phyloP scores from a whole-genome alignment of 176 grass and related monocot genomes.

The Pontederia crassipes region DNA sequence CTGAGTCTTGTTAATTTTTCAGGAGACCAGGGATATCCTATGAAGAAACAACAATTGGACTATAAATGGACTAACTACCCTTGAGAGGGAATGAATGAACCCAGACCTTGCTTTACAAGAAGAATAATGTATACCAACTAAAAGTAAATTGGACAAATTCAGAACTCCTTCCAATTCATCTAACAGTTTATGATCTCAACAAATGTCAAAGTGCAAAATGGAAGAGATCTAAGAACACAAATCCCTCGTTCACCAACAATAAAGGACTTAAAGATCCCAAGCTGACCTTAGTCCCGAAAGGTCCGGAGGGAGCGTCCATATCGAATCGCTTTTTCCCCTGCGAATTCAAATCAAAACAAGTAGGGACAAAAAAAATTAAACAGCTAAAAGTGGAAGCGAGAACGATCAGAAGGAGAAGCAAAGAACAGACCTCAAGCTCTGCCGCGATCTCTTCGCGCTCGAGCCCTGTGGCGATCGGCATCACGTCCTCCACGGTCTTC shows the following conservation, averaged over 20 bases:
- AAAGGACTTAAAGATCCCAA: not conserved
- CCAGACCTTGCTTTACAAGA: no score
- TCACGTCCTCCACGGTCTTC: constrained; percentile 21
- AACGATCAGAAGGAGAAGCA: not conserved
- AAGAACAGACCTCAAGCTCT: constrained; percentile 7
- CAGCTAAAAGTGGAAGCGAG: not conserved
- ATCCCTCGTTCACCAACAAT: not conserved
- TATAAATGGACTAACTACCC: no score
- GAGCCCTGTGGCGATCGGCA: constrained; percentile 13
- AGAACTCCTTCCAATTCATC: no score
- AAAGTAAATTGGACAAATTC: no score
- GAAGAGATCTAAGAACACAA: not conserved
- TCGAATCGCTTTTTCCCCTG: constrained; percentile 23
- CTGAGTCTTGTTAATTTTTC: no score
- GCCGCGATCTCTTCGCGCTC: constrained; percentile 21
- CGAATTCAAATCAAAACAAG: not conserved
- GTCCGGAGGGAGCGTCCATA: constrained; percentile 10
- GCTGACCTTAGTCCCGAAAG: constrained; percentile 24
- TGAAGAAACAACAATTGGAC: no score
- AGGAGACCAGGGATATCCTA: no score
- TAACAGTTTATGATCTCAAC: no score
- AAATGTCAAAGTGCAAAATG: not conserved
- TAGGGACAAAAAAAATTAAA: not conserved
- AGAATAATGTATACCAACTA: no score
- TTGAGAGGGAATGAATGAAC: no score